Evolutionary conservation across 1,284 basidiomycete species (phyloP), one percentile per base, ranked within the genome.

Genomic region (Sutorius eximius): DNA sequence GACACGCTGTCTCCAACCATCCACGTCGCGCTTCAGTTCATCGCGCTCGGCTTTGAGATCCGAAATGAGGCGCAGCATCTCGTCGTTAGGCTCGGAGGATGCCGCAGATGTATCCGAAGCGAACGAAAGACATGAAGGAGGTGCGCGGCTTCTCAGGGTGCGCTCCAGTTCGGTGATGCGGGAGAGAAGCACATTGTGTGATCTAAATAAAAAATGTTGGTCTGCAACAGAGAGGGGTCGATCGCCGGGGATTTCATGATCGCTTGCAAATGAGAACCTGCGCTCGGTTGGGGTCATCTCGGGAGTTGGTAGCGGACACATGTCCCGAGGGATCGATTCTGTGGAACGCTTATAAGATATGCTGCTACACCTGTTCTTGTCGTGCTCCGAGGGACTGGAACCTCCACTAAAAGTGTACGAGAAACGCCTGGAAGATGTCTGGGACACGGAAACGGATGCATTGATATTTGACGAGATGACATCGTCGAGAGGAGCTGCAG

Each of bases 141-240:
- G 72, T 40, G 79, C 73, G 49, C 79, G 75, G 59, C 73, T 72
- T 45, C 80, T 80, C 38, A 92, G 73, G 16, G 85, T 82, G 56
- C 82, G 81, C 69, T 92, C 89, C 58, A 92, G 76, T 62, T 90
- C 88, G 52, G 84, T 83, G 70, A 91, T 91, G 57, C 89, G 84
- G 61, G 85, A 80, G 57, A 91, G 78, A 58, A 92, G 83, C 48
- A 89, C 81, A 58, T 87, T 83, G 74, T 92, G 89, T 55, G 86
- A 87, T 67, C 88, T 86, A 71, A 86, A 83, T 69, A 90, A 79
- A 82, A 91, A 91, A 76, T 89, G 83, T 63, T 90, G 87, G 71
- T 91, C 89, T 66, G 80, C 85, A 48, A 76, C 67, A 20, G 77
- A 75, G 41, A 88, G 80, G 44, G 85, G 81, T 48, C 83, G 79